Base-by-base conservation (phyloP, 768 basidiomycete genomes). In the Boletus rubropictus region DNA sequence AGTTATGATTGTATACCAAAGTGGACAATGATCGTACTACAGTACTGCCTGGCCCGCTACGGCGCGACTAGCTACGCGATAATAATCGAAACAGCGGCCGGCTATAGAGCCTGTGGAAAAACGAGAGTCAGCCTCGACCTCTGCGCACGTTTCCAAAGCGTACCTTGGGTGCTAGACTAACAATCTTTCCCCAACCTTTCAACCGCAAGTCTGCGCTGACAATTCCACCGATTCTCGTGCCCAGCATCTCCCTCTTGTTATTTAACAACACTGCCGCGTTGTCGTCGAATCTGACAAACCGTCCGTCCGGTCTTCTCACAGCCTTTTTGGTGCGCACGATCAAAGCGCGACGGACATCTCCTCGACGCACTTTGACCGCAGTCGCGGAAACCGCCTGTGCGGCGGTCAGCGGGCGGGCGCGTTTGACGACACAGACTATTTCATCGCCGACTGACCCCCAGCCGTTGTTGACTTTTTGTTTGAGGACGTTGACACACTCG, bases 401-500 rank as follows among this genome's bases (percentile, higher is more conserved):
- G 5, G 80, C 77, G 9, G 85, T 78, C 9, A 93, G 69, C 5
- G 93, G 91, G 12, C 93, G 80, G 4, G 95, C 94, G 46, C 83
- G 81, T 63, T 96, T 90, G 50, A 98, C 84, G 47, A 98, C 92
- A 48, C 91, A 92, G 55, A 95, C 92, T 51, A 96, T 91, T 66
- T 95, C 92, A 70, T 97, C 94, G 38, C 94, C 94, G 14, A 92
- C 88, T 27, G 80, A 76, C 28, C 92, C 95, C 81, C 89, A 89
- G 36, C 94, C 94, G 57, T 92, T 89, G 65, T 89, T 94, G 58
- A 92, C 89, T 68, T 97, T 98, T 64, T 89, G 83, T 69, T 97
- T 97, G 48, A 96, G 76, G 24, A 98, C 82, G 67, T 97, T 96
- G 64, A 98, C 90, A 62, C 93, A 96, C 74, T 97, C 95, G 34